Percentiles rank a stretch among this genome's conserved stretches.
Evolutionary conservation across 2,329 filamentous ascomycete genomes (phyloP).

Genomic region (Sporothrix sp.): DNA sequence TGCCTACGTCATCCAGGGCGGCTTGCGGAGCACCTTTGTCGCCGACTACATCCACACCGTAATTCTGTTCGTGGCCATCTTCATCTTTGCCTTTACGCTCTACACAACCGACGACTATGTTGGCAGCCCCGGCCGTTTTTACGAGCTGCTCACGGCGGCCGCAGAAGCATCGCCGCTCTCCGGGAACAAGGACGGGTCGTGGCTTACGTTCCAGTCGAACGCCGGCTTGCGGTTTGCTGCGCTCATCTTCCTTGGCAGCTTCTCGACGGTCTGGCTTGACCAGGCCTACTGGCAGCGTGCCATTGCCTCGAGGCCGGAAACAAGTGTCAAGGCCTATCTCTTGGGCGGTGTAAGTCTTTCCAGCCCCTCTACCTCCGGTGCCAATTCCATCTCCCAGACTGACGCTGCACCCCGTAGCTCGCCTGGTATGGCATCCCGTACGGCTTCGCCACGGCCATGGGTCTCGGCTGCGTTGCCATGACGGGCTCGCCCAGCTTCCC

Average conservation of each 20-base stretch:
- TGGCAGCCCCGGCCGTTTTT: conserved; percentile 27
- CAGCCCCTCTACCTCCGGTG: background rate
- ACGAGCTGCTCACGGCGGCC: conserved; percentile 29
- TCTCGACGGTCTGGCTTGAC: conserved; percentile 30
- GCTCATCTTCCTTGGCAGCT: conserved; percentile 28
- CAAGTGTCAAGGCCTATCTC: conserved; percentile 32
- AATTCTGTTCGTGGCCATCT: conserved; percentile 30
- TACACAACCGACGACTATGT: conserved; percentile 23
- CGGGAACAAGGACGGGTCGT: conserved; percentile 27
- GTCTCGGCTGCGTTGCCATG: conserved; percentile 27
- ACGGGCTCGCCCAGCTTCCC: conserved; percentile 21
- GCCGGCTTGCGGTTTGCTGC: conserved; percentile 30
- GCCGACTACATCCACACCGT: conserved; percentile 33
- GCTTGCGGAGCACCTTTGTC: conserved; percentile 31
- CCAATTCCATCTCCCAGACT: background rate
- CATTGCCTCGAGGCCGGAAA: conserved; percentile 32
- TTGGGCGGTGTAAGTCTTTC: conserved; percentile 26
- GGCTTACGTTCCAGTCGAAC: conserved; percentile 28
- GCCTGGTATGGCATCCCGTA: conserved; percentile 31
- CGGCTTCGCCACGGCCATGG: conserved; percentile 28
- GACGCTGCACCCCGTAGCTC: conserved; percentile 14
- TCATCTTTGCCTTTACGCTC: conserved; percentile 29
- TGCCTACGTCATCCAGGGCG: conserved; percentile 31
- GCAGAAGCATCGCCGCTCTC: conserved; percentile 24
- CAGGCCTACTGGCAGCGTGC: conserved; percentile 37